Percentiles rank a stretch among this genome's conserved stretches.
Evolutionary conservation across 129 eudicot species (phyloP).

Genomic region (Ambrosia artemisiifolia): DNA sequence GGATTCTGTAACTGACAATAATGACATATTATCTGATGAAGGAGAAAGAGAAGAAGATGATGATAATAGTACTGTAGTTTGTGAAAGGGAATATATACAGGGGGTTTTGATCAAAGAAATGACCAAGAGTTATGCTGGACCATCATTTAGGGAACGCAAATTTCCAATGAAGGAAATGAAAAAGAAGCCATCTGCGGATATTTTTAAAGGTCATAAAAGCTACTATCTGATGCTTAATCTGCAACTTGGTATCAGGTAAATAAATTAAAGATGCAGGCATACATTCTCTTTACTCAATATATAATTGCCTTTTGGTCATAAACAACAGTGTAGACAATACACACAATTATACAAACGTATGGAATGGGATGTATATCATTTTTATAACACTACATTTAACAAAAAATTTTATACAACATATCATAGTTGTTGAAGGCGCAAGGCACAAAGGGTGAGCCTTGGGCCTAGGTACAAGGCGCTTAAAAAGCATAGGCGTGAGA

Average conservation of each 20-base stretch:
- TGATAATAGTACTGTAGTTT: slow-evolving; percentile 40
- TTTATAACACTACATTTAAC: neutral
- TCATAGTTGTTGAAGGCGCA: too few relatives aligned
- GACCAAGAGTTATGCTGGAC: slow-evolving; percentile 34
- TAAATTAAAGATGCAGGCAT: slow-evolving; percentile 16
- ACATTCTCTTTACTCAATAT: neutral
- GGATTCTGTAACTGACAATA: slow-evolving; percentile 34
- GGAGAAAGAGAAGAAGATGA: slow-evolving; percentile 42
- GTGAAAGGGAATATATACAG: slow-evolving; percentile 88
- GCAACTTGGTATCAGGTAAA: slow-evolving; percentile 98
- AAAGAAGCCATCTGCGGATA: slow-evolving; percentile 51
- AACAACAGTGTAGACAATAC: neutral
- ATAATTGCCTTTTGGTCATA: neutral
- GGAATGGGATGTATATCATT: neutral
- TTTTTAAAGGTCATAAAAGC: slow-evolving; percentile 66
- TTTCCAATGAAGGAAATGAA: slow-evolving; percentile 43
- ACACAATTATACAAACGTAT: neutral
- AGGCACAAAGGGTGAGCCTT: too few relatives aligned
- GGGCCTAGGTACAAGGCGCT: too few relatives aligned
- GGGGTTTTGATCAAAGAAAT: slow-evolving; percentile 82
- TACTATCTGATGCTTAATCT: slow-evolving; percentile 91
- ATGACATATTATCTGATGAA: slow-evolving; percentile 41
- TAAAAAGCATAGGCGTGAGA: too few relatives aligned
- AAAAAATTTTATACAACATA: neutral
- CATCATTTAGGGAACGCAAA: slow-evolving; percentile 47